A percentile compares a stretch with the other conserved stretches of the same genome.
Evolutionary conservation across 352 stramenopile genomes (phyloP).

Genomic region (Phytopythium delawarense): DNA sequence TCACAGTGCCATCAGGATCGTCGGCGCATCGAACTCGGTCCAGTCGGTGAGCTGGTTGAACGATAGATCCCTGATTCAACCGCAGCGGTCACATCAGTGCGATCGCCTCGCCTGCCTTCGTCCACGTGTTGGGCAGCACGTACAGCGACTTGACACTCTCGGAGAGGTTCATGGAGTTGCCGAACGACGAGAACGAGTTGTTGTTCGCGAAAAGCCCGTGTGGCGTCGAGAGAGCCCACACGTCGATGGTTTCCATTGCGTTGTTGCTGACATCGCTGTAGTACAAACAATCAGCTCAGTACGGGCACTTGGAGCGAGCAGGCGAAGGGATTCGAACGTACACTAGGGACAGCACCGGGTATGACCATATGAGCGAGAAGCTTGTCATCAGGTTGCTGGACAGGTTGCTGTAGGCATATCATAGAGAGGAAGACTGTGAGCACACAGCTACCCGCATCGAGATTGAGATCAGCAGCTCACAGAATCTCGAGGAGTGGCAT

Average conservation of each 20-base stretch:
- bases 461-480: neutral
- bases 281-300: neutral
- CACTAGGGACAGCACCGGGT: slow-evolving; percentile 1
- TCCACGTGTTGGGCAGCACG: neutral
- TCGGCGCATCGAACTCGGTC: neutral
- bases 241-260: neutral
- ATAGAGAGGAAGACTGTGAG: neutral
- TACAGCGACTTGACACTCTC: neutral
- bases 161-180: neutral
- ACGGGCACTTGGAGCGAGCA: neutral
- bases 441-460: neutral
- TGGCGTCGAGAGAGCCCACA: neutral
- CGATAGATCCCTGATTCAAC: neutral
- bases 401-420: neutral
- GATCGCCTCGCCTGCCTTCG: neutral
- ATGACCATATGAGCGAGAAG: neutral
- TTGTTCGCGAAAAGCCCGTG: slow-evolving; percentile 3
- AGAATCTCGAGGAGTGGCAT: slow-evolving; percentile 4
- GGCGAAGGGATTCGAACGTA: neutral
- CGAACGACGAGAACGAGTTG: slow-evolving; percentile 3
- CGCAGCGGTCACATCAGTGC: neutral
- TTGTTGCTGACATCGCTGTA: slow-evolving; percentile 6
- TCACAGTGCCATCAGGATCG: slow-evolving; percentile 1
- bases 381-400: neutral
- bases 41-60: slow-evolving; percentile 5